Evolutionary conservation across 2,329 filamentous ascomycete genomes (phyloP), one percentile per base, ranked within the genome.

Genomic region (Blastomyces percursus): DNA sequence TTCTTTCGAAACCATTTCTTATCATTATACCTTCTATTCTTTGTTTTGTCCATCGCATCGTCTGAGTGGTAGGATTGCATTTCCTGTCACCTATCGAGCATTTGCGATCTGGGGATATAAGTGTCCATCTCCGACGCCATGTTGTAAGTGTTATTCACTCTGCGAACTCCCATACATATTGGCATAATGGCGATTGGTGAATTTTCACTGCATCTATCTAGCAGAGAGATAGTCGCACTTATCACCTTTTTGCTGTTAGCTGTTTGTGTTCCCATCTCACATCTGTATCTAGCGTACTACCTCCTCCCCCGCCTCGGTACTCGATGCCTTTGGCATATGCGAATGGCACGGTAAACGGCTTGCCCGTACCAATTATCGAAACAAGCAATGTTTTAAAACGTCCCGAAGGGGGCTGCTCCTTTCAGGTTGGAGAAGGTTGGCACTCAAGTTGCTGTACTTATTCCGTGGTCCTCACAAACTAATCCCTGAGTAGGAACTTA

Each of bases 371-470:
- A 46, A 84, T 96, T 75, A 88, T 96, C 71, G 94, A 99, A 81
- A 96, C 93, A 61, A 96, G 94, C 76, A 99, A 97, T 73, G 88
- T 86, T 48, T 79, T 99, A 65, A 85, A 84, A 63, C 88, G 89
- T 70, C 93, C 90, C 30, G 85, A 86, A 44, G 90, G 90, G 5
- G 92, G 96, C 69, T 90, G 91, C 76, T 90, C 95, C 73, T 87
- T 99, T 68, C 86, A 96, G 52, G 91, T 93, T 57, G 94, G 93
- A 75, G 94, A 99, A 85, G 94, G 91, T 90, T 77, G 67, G 72
- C 69, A 57, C 60, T 32, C 30, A 21, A 50, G 5, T 11, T 46
- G 14, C 27, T 54, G 21, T 5, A 3, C 9, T 44, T 12, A 50
- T 48, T 56, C 32, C 12, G 27, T 35, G 30, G 1, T 1, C 51